Evolutionary conservation across 2,329 filamentous ascomycete species (phyloP).

Genomic region (Trichoderma arundinaceum): DNA sequence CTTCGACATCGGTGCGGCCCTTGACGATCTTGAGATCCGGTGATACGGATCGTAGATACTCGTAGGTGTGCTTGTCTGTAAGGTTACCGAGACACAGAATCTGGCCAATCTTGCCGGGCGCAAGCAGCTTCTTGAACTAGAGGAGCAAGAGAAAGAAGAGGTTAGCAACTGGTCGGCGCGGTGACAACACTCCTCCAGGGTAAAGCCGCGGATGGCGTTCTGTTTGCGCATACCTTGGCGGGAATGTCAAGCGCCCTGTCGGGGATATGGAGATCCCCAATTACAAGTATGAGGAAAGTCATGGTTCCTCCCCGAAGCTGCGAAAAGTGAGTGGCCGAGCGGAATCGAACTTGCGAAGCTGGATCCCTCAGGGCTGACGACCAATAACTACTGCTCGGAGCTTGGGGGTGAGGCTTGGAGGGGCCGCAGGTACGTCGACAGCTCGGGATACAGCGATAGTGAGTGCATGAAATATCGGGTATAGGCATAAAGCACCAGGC

Average conservation of each 20-base stretch:
- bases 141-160: slow-evolving; percentile 33
- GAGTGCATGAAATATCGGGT: not conserved
- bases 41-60: slow-evolving; percentile 76
- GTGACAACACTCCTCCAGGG: slow-evolving; percentile 30
- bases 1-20: slow-evolving; percentile 70
- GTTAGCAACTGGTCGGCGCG: slow-evolving; percentile 32
- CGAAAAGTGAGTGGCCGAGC: slow-evolving; percentile 7
- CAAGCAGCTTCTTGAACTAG: slow-evolving; percentile 85
- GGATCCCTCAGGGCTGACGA: slow-evolving; percentile 21
- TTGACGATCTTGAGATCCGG: slow-evolving; percentile 75
- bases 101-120: slow-evolving; percentile 82
- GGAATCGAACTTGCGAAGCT: slow-evolving; percentile 26
- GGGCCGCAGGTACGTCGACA: slow-evolving; percentile 38
- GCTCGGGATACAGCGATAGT: slow-evolving; percentile 42
- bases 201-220: slow-evolving; percentile 1
- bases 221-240: slow-evolving; percentile 68
- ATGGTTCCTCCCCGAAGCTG: slow-evolving; percentile 58
- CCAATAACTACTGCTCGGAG: slow-evolving; percentile 23
- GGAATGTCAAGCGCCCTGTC: slow-evolving; percentile 91
- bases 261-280: slow-evolving; percentile 92
- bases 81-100: slow-evolving; percentile 81
- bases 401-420: slow-evolving; percentile 37
- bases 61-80: slow-evolving; percentile 79
- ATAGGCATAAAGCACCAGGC: slow-evolving; percentile 15
- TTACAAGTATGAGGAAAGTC: slow-evolving; percentile 87